Base-by-base conservation (phyloP, 805 yeast species). In the Peterozyma xylosa region DNA sequence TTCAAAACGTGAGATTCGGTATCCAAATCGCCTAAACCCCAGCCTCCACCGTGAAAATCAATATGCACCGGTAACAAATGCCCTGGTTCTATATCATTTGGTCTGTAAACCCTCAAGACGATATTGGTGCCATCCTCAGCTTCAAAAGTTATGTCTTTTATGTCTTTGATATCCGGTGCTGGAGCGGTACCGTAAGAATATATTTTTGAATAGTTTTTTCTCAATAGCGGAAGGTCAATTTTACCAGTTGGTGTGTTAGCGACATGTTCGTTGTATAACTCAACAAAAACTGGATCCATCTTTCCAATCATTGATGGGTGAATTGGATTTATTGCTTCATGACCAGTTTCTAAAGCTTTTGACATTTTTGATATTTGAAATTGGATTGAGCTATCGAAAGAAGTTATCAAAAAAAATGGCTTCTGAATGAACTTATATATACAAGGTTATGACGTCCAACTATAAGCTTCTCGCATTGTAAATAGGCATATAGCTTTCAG, bases 31-130 rank as follows among this genome's bases (percentile, higher is more conserved):
- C 65, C 65, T 30, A 59, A 48, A 11, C 58, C 66, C 55, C 62
- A 59, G 11, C 66, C 67, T 17, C 67, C 67, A 29, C 67, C 65
- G 42, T 62, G 67, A 48, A 48, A 59, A 51, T 62, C 58, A 10
- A 58, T 44, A 35, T 55, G 58, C 15, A 60, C 63, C 7, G 66
- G 66, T 49, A 62, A 51, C 2, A 52, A 50, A 1, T 39, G 51
- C 11, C 42, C 50, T 2, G 53, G 55, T 13, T 33, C 45, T 11
- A 21, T 52, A 51, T 48, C 50, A 41, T 52, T 45, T 13, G 65
- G 65, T 39, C 55, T 54, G 47, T 61, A 61, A 9, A 62, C 49
- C 33, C 66, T 42, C 11, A 63, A 52, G 2, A 48, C 47, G 15
- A 61, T 53, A 9, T 38, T 45, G 0, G 46, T 45, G 10, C 55